Base-by-base conservation (phyloP, 225 moss, liverwort and hornwort species). In the Physcomitrium patens region DNA sequence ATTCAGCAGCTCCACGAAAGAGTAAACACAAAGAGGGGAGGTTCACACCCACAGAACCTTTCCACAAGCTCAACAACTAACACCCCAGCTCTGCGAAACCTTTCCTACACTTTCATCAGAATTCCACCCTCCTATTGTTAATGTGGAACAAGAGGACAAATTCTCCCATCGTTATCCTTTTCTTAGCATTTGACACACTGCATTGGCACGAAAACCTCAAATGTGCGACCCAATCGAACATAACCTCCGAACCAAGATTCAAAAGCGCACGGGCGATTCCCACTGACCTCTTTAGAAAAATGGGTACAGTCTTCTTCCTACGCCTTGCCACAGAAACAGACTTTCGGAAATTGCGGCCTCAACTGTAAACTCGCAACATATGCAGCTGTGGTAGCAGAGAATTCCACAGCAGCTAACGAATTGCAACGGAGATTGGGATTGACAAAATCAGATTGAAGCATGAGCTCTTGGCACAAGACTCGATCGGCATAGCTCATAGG, bases 1-100 rank as follows among this genome's bases (percentile, higher is more conserved):
- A 15, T 58, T 44, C 27, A 8, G 45, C 57, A 23, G 55, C 54
- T 22, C 5, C 20, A 14, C 26, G 4, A 56, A 60, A 28, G 12
- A 43, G 63, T 15, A 19, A n/a, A 69, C 69, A 23, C 26, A 63
- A 58, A 66, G 54, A 10, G 65, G 54, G 60, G 57, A 53, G 22
- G 41, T 12, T 5, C 27, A 22, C 57, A 48, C 37, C 73, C 22
- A 17, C 7, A 11, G 20, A 42, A 59, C 19, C 53, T 57, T 64
- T 43, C 12, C 48, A 74, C 23, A 61, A 76, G n/a, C 16, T 22
- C 76, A 15, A 42, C 12, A 65, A 66, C 48, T 60, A 69, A 49
- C 12, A 15, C 1, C 22, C 45, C 16, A 50, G 51, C 67, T 55
- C 54, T 0, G 31, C 2, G 2, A 37, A 37, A 37, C 31, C 6